A percentile compares a stretch with the other conserved stretches of the same genome.
These are phyloP conservation scores for Paramecium octaurelia DNA, from an alignment of 73 alveolate genomes.

Conservation along the genomic window DNA sequence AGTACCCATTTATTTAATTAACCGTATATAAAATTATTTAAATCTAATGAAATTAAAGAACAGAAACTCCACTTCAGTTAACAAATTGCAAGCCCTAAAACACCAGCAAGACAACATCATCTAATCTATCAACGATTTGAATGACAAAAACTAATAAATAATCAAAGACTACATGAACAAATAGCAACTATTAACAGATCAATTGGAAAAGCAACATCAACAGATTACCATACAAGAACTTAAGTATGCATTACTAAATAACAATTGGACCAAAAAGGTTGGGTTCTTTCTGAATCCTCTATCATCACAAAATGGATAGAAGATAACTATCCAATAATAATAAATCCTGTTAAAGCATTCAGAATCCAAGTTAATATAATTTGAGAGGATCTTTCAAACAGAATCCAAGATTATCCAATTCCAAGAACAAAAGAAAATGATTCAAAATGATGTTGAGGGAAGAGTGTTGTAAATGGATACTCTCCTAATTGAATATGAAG, in stretches of 20 bases:
- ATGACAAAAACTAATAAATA: neutral
- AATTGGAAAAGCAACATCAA: neutral
- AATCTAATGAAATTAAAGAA: neutral
- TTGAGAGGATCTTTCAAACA: neutral
- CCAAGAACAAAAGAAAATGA: neutral
- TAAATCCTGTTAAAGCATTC: neutral
- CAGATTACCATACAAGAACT: neutral
- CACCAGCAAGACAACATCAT: neutral
- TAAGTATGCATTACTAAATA: neutral
- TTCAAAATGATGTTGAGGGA: neutral
- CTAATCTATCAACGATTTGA: neutral
- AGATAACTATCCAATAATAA: neutral
- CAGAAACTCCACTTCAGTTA: neutral
- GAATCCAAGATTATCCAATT: neutral
- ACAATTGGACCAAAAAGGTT: neutral
- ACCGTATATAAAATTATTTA: neutral
- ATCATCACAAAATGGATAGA: neutral
- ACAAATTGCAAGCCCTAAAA: neutral
- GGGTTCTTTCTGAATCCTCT: neutral
- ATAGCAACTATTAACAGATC: neutral
- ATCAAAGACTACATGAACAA: neutral
- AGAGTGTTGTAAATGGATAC: neutral
- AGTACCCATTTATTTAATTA: slow-evolving; percentile 18
- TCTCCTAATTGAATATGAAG: neutral
- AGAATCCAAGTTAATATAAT: neutral